Evolutionary conservation across 106 monocot genomes (phyloP).

Genomic region (Phalaenopsis aphrodite): DNA sequence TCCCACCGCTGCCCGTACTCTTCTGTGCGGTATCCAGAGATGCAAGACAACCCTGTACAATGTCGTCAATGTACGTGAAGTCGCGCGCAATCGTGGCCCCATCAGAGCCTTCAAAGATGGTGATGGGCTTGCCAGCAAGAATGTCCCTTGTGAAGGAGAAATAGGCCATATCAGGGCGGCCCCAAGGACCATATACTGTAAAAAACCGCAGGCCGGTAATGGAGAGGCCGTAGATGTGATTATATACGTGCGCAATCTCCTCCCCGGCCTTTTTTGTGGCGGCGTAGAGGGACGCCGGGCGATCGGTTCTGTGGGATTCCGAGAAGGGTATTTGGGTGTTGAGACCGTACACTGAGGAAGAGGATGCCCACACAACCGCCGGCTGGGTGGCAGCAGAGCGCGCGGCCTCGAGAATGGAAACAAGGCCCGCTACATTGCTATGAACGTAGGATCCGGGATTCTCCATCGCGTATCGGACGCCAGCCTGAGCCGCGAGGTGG

Average conservation of each 20-base stretch:
- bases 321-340: conserved; percentile 21
- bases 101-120: conserved; percentile 15
- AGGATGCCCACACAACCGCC: conserved; percentile 19
- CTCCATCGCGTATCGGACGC: conserved; percentile 22
- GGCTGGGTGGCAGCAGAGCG: conserved; percentile 19
- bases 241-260: conserved; percentile 20
- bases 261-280: conserved; percentile 23
- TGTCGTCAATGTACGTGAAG: conserved; percentile 27
- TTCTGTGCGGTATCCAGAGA: conserved; percentile 21
- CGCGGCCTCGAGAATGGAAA: conserved; percentile 15
- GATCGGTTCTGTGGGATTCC: conserved; percentile 10
- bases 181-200: conserved; percentile 24
- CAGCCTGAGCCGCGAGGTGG: conserved; percentile 25
- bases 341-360: conserved; percentile 19
- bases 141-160: conserved; percentile 24
- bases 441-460: conserved; percentile 18
- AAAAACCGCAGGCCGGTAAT: conserved; percentile 22
- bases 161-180: conserved; percentile 24
- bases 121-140: conserved; percentile 17
- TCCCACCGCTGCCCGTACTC: conserved; percentile 18
- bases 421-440: conserved; percentile 18
- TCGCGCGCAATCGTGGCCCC: conserved; percentile 17
- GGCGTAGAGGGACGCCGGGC: conserved; percentile 18
- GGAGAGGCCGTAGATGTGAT: conserved; percentile 20
- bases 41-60: conserved; percentile 14